Percentiles rank a stretch among this genome's conserved stretches.
These are phyloP conservation scores for Eragrostis curvula DNA, from an alignment of 176 grass and related monocot species.

Conservation along the genomic window DNA sequence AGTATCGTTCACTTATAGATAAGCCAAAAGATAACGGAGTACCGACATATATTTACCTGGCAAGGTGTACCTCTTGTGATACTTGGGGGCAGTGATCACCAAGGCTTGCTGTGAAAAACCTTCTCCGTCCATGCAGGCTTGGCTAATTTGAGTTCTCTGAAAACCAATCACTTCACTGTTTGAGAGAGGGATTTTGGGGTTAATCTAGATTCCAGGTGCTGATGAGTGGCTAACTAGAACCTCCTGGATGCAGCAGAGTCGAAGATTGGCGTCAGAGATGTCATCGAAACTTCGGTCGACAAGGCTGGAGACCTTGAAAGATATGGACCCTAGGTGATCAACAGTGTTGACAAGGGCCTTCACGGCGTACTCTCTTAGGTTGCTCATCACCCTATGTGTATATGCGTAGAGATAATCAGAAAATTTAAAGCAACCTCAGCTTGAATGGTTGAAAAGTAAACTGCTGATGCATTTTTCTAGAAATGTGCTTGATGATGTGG, in stretches of 20 bases:
- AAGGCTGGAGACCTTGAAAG: slow-evolving; percentile 71
- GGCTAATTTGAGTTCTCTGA: slow-evolving; percentile 68
- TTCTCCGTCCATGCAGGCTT: slow-evolving; percentile 69
- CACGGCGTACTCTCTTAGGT: slow-evolving; percentile 70
- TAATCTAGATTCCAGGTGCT: neutral
- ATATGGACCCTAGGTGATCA: slow-evolving; percentile 85
- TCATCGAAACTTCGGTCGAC: slow-evolving; percentile 62
- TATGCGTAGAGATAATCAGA: neutral
- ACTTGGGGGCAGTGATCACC: slow-evolving; percentile 79
- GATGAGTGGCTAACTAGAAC: slow-evolving; percentile 38
- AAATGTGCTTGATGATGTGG: slow-evolving; percentile 1
- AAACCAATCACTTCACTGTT: slow-evolving; percentile 16
- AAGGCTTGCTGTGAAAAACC: slow-evolving; percentile 87
- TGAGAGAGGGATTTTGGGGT: neutral
- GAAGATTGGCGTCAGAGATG: slow-evolving; percentile 47
- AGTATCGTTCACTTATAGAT: neutral
- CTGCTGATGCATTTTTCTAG: slow-evolving; percentile 2
- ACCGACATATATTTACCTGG: slow-evolving; percentile 45
- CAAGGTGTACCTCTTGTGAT: slow-evolving; percentile 87
- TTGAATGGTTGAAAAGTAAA: neutral
- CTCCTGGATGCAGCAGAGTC: slow-evolving; percentile 69
- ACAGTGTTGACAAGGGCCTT: slow-evolving; percentile 86
- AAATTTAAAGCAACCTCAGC: neutral
- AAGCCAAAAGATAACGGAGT: neutral
- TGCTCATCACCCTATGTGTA: slow-evolving; percentile 60